Evolutionary conservation across 352 stramenopile species (phyloP), one percentile per base, ranked within the genome.

Genomic region (Thalassiosira oceanica): DNA sequence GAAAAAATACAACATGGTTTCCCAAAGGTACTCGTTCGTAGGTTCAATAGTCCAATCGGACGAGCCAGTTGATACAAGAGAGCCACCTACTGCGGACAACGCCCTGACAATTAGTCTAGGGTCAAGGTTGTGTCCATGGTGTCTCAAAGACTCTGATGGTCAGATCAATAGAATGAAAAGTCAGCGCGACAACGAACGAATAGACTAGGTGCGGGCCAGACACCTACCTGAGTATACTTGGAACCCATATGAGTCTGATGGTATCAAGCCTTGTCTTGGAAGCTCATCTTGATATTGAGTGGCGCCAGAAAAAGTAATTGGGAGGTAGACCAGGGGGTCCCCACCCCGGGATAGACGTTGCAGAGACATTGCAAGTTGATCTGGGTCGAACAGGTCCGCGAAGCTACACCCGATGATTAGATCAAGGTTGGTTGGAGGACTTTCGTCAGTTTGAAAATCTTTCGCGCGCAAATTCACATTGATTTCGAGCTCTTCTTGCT

Each of bases 1-100:
- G 75, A 94, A 90, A 66, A 94, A 93, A 65, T 93, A 91, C 20
- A 92, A 43, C 84, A 94, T 90, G 24, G 73, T 83, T 27, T 88
- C 45, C 78, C 83, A 93, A 39, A 93, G 70, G 62, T 90, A 85
- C 6, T 36, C 13, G 74, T 90, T 45, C 2, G 50, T 44, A 15
- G 57, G 65, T 55, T 91, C 71, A 35, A 94, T 91, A 8, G 79
- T 64, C 88, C 88, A 94, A 66, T 83, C 60, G n/a, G 88, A 93
- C 35, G 60, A 39, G 29, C 65, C 77, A 48, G 78, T 65, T 11
- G 27, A 44, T 18, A 92, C 49, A n/a, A 90, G 28, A 13, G 50
- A 61, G 13, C 56, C 78, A 29, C 88, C 88, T 64, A 90, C 70
- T 18, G 68, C 60, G 56, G 53, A 21, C 41, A 94, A 81, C 10